Evolutionary conservation across 2,329 filamentous ascomycete genomes (phyloP), one percentile per base, ranked within the genome.

Genomic region (Epichloe glyceriae): DNA sequence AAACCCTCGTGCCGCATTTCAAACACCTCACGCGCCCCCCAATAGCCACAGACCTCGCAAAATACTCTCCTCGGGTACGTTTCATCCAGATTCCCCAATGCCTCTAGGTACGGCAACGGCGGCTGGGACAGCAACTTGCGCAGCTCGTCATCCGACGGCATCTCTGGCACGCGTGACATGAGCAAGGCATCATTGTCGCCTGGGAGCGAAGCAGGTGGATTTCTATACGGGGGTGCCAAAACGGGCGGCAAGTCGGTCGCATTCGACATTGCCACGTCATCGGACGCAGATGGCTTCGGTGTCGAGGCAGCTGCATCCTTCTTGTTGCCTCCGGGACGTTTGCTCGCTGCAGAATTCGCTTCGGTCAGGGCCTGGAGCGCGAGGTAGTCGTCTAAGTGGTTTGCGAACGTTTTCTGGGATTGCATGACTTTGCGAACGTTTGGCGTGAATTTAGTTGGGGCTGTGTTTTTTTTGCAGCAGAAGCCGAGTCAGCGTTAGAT

Each of bases 21-120:
- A 83, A 76, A 68, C 86, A 91, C 65, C 76, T 78, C 44, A 88
- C 82, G 40, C 82, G 72, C 2, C 86, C 86, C 86, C 86, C 86
- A 90, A 66, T 89, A 90, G 14, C 86, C 86, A 62, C 86, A 91
- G 34, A 88, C 80, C 62, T 84, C 83, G 66, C 86, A 91, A 64
- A 90, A 91, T 37, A 71, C 70, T 53, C 85, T 73, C 45, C 71
- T 70, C 2, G 84, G 82, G 55, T 80, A 80, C 59, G 60, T 65
- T 14, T 57, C 58, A 44, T 66, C 70, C 69, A 69, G 75, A 30
- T 57, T 61, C 2, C 72, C 78, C 49, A 72, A 67, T 39, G 82
- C 81, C 57, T 86, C 83, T 46, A 76, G 72, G 65, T 88, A 90
- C 38, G 73, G 80, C 50, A 89, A 67, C 45, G 85, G 80, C 48